These are phyloP conservation scores for Moesziomyces aphidis DNA, from an alignment of 1,284 basidiomycete species.

Conservation along the genomic window DNA sequence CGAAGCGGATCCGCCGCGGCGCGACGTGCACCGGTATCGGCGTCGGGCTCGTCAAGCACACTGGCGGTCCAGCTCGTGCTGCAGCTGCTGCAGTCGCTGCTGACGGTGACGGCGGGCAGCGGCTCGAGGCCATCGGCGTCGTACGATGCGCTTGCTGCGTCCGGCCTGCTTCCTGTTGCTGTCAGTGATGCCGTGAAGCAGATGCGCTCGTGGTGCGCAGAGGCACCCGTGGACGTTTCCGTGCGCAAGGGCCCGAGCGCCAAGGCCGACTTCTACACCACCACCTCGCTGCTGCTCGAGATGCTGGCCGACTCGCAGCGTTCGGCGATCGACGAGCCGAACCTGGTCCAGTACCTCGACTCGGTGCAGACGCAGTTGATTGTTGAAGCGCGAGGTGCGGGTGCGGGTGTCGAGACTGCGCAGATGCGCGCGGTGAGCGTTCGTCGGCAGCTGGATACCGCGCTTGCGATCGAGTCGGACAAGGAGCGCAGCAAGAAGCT, in stretches of 20 bases:
- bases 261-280: constrained; percentile 44
- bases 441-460: constrained; percentile 23
- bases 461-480: constrained; percentile 9
- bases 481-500: constrained; percentile 26
- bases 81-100: constrained; percentile 29
- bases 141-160: constrained; percentile 30
- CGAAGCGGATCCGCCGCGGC: constrained; percentile 8
- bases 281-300: constrained; percentile 30
- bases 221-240: constrained; percentile 33
- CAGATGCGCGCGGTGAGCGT: constrained; percentile 38
- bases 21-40: constrained; percentile 7
- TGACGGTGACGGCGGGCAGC: constrained; percentile 11
- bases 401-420: constrained; percentile 27
- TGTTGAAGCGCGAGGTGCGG: constrained; percentile 37
- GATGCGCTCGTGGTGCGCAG: constrained; percentile 35
- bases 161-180: constrained; percentile 34
- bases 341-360: constrained; percentile 49
- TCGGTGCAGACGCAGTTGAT: constrained; percentile 34
- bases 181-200: constrained; percentile 33
- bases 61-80: constrained; percentile 21
- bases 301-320: constrained; percentile 39
- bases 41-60: constrained; percentile 4
- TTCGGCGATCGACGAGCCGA: constrained; percentile 51
- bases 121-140: constrained; percentile 17
- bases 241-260: constrained; percentile 6